Conservation (phyloP, 345 rosid species). For the sweet orange (Citrus sinensis) region DNA sequence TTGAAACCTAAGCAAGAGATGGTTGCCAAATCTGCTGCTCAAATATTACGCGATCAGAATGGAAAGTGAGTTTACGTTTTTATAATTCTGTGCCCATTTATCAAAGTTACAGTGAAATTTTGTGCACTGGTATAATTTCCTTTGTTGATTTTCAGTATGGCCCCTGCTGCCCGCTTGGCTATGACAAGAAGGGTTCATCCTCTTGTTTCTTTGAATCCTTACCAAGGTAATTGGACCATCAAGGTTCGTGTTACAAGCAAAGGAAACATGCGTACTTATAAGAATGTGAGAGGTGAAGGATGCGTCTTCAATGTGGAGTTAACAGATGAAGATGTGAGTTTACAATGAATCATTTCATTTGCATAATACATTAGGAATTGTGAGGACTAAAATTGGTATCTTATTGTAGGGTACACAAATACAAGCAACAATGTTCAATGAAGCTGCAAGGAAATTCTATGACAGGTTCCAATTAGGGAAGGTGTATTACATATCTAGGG, state of each 20-base stretch:
- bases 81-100: not conserved
- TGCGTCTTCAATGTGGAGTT: conserved; percentile 94
- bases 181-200: conserved; percentile 95
- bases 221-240: conserved; percentile 95
- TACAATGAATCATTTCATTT: not conserved
- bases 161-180: conserved; percentile 77
- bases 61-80: conserved; percentile 49
- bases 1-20: conserved; percentile 71
- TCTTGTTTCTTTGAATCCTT: conserved; percentile 88
- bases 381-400: not conserved
- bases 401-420: conserved; percentile 78
- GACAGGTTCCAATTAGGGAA: conserved; percentile 78
- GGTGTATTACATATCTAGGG: conserved; percentile 82
- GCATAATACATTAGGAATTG: not conserved
- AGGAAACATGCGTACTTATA: conserved; percentile 82
- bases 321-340: conserved; percentile 89
- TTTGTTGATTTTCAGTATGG: conserved; percentile 48
- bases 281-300: conserved; percentile 88
- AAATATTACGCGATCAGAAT: conserved; percentile 66
- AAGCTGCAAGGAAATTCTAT: conserved; percentile 77
- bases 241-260: conserved; percentile 87
- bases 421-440: conserved; percentile 96
- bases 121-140: not conserved
- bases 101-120: not conserved
- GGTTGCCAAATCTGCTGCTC: conserved; percentile 76